phyloP scores from a whole-genome alignment of 805 yeast genomes.

The Saccharomycopsis amapae region DNA sequence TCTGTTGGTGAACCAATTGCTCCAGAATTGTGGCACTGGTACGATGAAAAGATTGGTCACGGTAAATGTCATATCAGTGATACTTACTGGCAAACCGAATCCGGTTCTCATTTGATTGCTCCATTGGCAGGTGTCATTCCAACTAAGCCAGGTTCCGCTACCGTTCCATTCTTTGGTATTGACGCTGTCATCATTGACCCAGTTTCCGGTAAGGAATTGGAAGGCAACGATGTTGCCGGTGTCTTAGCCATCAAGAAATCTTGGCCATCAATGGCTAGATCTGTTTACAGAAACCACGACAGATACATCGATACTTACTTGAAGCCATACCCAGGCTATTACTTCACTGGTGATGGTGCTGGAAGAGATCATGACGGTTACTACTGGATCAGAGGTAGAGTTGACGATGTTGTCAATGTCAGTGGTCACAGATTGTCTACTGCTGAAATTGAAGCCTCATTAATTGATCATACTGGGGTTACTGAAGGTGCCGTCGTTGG shows the following conservation, averaged over 20 bases:
- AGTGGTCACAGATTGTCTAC: slow-evolving; percentile 98
- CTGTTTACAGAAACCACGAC: slow-evolving; percentile 82
- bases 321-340: slow-evolving; percentile 86
- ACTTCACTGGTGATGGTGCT: slow-evolving; percentile 98
- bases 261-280: slow-evolving; percentile 99
- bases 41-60: slow-evolving; percentile 85
- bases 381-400: slow-evolving; percentile 97
- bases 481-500: slow-evolving; percentile 98
- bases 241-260: slow-evolving; percentile 83
- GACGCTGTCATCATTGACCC: slow-evolving; percentile 91
- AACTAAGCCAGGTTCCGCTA: slow-evolving; percentile 95
- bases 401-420: slow-evolving; percentile 96
- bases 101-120: slow-evolving; percentile 91
- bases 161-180: slow-evolving; percentile 93
- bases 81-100: slow-evolving; percentile 98
- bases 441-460: slow-evolving; percentile 93
- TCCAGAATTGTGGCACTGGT: slow-evolving; percentile 98
- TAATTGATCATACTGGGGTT: slow-evolving; percentile 70
- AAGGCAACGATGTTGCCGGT: slow-evolving; percentile 91
- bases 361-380: slow-evolving; percentile 95
- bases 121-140: slow-evolving; percentile 94
- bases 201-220: slow-evolving; percentile 75
- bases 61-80: slow-evolving; percentile 85
- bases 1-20: slow-evolving; percentile 99
- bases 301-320: slow-evolving; percentile 88